Evolutionary conservation across 2,329 filamentous ascomycete species (phyloP).

Genomic region (Scopulariopsis brevicaulis): DNA sequence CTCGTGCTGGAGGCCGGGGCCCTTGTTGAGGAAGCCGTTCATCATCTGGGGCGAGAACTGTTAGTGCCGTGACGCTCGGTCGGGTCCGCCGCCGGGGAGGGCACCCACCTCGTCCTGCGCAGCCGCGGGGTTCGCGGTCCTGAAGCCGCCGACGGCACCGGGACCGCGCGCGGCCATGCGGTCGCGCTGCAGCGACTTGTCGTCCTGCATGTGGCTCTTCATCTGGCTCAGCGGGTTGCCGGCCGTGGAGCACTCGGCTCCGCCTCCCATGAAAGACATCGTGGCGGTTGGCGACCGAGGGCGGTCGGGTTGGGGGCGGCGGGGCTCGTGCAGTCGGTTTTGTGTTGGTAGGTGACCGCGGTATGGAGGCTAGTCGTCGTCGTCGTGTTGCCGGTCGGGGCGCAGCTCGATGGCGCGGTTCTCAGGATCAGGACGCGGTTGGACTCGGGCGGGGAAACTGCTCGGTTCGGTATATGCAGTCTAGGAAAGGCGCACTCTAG

Average conservation of each 20-base stretch:
- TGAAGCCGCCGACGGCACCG: constrained; percentile 64
- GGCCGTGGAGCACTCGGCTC: constrained; percentile 91
- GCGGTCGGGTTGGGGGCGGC: not conserved
- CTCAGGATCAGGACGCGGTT: not conserved
- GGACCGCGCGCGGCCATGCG: constrained; percentile 68
- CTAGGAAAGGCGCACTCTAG: not conserved
- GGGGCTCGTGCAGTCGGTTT: not conserved
- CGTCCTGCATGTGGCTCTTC: constrained; percentile 92
- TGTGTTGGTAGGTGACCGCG: not conserved
- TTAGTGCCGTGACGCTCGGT: not conserved
- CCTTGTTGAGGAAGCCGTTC: constrained; percentile 83
- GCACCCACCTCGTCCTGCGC: constrained; percentile 61
- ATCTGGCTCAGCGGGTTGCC: constrained; percentile 96
- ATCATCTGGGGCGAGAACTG: constrained; percentile 54
- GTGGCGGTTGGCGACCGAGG: constrained; percentile 9
- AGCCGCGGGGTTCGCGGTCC: constrained; percentile 56
- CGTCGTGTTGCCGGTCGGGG: not conserved
- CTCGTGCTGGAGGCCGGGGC: constrained; percentile 44
- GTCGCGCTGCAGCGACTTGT: constrained; percentile 89
- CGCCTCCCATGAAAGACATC: constrained; percentile 94
- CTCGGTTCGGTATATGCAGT: too few species aligned
- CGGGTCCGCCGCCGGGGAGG: not conserved
- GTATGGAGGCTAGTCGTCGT: not conserved
- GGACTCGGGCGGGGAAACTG: not conserved
- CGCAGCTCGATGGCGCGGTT: not conserved